Evolutionary conservation across 768 basidiomycete species (phyloP), one percentile per base, ranked within the genome.

Genomic region (Tylopilus balloui): DNA sequence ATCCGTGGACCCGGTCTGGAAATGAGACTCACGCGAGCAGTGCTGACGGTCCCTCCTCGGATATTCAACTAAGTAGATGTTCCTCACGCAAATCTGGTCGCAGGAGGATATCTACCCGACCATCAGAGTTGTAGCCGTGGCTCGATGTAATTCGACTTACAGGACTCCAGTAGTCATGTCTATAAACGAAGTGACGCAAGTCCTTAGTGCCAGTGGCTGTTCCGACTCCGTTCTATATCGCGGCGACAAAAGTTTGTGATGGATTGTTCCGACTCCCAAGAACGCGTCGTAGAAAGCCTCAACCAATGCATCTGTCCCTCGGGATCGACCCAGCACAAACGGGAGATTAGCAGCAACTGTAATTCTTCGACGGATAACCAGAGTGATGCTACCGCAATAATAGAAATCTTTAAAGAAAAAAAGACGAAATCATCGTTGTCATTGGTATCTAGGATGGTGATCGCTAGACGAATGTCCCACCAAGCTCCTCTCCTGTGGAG

Each of bases 381-480:
- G 73, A 64, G 74, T 72, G 48, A 74, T 65, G 57, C 71, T 73
- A 65, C 73, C 69, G 60, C 70, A 75, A 66, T 69, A 75, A 68
- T 64, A 64, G 56, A 61, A 61, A 72, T 70, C 66, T 67, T 71
- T 59, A 55, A 58, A 62, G 51, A 63, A 54, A 46, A 59, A 61
- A 59, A 56, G 55, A 50, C 21, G 55, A 15, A 61, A 65, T 62
- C 57, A 65, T 60, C 53, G 58, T 58, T 64, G 62, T 75, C 71
- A 77, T 71, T 72, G 71, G 71, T 78, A 78, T 78, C 76, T 73
- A 74, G 64, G 62, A 54, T 69, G 71, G 54, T 75, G 75, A 61
- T 71, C 71, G 69, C 70, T 70, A 57, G 75, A 71, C 52, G 75
- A 68, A 53, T 71, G 70, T 57, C 75, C 75, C 62, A 77, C 73